Evolutionary conservation across 805 yeast genomes (phyloP).

Genomic region (Teunomyces panamensis): DNA sequence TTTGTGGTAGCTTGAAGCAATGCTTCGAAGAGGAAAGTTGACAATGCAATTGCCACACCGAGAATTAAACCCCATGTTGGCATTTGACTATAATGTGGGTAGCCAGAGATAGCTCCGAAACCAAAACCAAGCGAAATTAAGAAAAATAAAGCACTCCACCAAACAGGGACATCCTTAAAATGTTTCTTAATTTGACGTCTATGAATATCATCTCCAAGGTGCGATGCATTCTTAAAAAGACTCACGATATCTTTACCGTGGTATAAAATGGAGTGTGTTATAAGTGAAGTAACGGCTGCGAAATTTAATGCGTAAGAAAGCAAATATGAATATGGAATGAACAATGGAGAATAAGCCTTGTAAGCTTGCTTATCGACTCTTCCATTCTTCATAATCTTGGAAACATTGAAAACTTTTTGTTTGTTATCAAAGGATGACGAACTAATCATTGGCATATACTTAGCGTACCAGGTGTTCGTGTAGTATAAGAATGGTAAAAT

Average conservation of each 20-base stretch:
- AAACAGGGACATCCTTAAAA: constrained; percentile 18
- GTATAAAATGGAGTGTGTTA: constrained; percentile 17
- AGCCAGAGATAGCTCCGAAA: constrained; percentile 14
- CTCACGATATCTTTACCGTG: constrained; percentile 17
- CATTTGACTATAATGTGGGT: constrained; percentile 13
- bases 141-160: constrained; percentile 24
- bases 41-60: constrained; percentile 13
- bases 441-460: constrained; percentile 20
- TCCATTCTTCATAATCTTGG: constrained; percentile 14
- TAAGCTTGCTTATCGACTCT: constrained; percentile 14
- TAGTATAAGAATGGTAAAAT: constrained; percentile 16
- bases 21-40: constrained; percentile 16
- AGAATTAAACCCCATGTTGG: constrained; percentile 17
- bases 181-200: constrained; percentile 16
- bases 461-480: constrained; percentile 20
- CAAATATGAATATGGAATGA: constrained; percentile 17
- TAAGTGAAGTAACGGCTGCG: constrained; percentile 18
- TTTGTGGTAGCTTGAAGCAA: constrained; percentile 18
- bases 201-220: constrained; percentile 19
- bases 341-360: constrained; percentile 17
- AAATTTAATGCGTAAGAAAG: constrained; percentile 20
- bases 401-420: constrained; percentile 15
- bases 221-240: constrained; percentile 13
- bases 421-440: constrained; percentile 18
- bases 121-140: constrained; percentile 18